phyloP scores from a whole-genome alignment of 2,329 filamentous ascomycete genomes.

The Cladophialophora chaetospira region DNA sequence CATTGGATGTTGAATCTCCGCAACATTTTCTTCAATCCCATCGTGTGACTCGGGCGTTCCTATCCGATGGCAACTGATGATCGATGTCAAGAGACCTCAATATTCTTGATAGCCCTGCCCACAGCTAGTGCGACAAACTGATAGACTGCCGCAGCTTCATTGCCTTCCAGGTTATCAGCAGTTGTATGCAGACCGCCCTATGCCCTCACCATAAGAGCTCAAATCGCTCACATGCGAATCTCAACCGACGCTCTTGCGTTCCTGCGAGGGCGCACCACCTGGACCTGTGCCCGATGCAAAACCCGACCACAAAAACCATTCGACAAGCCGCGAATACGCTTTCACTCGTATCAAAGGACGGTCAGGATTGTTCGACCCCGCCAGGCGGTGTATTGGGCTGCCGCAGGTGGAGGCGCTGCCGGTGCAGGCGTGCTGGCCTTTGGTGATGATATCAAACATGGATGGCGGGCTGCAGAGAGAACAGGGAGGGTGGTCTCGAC shows the following conservation, averaged over 20 bases:
- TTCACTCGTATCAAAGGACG: slow-evolving; percentile 14
- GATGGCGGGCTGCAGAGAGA: slow-evolving; percentile 73
- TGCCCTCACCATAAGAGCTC: slow-evolving; percentile 1
- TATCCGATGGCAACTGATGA: slow-evolving; percentile 5
- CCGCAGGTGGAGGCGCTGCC: slow-evolving; percentile 23
- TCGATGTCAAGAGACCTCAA: background rate
- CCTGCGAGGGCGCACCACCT: slow-evolving; percentile 20
- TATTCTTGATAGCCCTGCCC: background rate
- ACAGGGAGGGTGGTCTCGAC: slow-evolving; percentile 76
- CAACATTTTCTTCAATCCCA: slow-evolving; percentile 5
- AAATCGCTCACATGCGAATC: slow-evolving; percentile 26
- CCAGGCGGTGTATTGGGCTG: slow-evolving; percentile 27
- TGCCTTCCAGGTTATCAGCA: too few relatives aligned
- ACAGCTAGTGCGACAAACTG: background rate
- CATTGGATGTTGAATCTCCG: background rate
- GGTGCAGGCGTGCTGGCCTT: slow-evolving; percentile 42
- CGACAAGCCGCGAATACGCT: slow-evolving; percentile 12
- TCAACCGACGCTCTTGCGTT: slow-evolving; percentile 9
- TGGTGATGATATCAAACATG: slow-evolving; percentile 71
- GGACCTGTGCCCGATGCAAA: slow-evolving; percentile 29
- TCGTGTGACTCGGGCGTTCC: slow-evolving; percentile 3
- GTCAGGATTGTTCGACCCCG: slow-evolving; percentile 21
- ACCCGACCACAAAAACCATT: background rate
- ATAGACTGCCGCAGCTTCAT: too few relatives aligned
- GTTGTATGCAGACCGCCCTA: too few relatives aligned